Evolutionary conservation across 2,329 filamentous ascomycete genomes (phyloP).

Genomic region (Arthrobotrys musiformis): DNA sequence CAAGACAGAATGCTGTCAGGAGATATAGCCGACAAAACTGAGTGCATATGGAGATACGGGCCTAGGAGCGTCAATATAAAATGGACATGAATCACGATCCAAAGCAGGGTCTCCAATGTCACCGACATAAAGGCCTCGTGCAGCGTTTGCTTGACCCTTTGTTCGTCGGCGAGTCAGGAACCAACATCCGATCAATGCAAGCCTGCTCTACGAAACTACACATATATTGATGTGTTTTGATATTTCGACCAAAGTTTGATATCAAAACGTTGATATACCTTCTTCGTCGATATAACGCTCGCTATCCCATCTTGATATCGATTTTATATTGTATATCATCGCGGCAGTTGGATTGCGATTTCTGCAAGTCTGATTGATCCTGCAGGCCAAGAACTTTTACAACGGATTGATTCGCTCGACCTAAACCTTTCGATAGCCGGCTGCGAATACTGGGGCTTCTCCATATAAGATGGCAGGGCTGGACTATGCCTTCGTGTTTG

Average conservation of each 20-base stretch:
- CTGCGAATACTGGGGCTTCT: not conserved
- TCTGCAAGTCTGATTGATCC: not conserved
- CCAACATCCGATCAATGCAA: too few species aligned
- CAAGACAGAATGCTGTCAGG: not conserved
- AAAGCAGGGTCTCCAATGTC: too few species aligned
- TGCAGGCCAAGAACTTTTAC: too few species aligned
- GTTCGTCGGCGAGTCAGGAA: not conserved
- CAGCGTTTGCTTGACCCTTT: not conserved
- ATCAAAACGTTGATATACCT: too few species aligned
- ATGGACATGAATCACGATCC: not conserved
- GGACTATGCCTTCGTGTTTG: constrained; percentile 44
- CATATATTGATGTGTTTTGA: too few species aligned
- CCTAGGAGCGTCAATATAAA: not conserved
- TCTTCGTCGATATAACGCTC: too few species aligned
- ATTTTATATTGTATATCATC: not conserved
- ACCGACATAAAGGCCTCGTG: not conserved
- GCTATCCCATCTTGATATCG: too few species aligned
- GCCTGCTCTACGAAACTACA: too few species aligned
- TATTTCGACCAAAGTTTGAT: too few species aligned
- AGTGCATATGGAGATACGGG: not conserved
- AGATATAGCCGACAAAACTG: too few species aligned
- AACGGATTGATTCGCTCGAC: not conserved
- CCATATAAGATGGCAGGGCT: constrained; percentile 34
- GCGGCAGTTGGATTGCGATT: not conserved
- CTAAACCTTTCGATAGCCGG: not conserved